A percentile compares a stretch with the other conserved stretches of the same genome.
Evolutionary conservation across 2,329 filamentous ascomycete genomes (phyloP).

Genomic region (Trichoderma atroviride): DNA sequence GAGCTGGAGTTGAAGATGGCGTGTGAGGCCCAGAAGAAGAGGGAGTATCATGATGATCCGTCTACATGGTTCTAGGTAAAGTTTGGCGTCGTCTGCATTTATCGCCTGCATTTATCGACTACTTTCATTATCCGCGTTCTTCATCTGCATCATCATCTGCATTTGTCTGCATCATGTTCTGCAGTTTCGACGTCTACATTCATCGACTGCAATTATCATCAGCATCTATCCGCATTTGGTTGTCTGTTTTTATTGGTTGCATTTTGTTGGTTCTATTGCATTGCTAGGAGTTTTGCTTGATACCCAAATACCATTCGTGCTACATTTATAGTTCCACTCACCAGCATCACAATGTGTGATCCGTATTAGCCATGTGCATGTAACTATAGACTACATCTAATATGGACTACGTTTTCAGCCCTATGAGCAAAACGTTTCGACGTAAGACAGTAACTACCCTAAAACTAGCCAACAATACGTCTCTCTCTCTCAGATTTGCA

Average conservation of each 20-base stretch:
- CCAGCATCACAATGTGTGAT: not conserved
- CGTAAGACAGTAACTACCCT: not conserved
- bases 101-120: no score
- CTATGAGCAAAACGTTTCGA: not conserved
- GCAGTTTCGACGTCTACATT: no score
- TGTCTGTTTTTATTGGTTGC: no score
- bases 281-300: not conserved
- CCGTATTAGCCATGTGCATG: no score
- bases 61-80: not conserved
- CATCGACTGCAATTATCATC: no score
- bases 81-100: not conserved
- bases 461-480: not conserved
- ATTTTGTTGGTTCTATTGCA: not conserved
- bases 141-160: no score
- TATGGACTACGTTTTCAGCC: not conserved
- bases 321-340: not conserved
- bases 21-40: not conserved
- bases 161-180: no score
- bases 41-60: not conserved
- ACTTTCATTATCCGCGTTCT: no score
- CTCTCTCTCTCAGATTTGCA: not conserved
- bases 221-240: no score
- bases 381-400: not conserved
- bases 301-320: not conserved
- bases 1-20: constrained; percentile 6